phyloP scores from a whole-genome alignment of 495 filamentous ascomycete species.

The Penicillium waksmanii region DNA sequence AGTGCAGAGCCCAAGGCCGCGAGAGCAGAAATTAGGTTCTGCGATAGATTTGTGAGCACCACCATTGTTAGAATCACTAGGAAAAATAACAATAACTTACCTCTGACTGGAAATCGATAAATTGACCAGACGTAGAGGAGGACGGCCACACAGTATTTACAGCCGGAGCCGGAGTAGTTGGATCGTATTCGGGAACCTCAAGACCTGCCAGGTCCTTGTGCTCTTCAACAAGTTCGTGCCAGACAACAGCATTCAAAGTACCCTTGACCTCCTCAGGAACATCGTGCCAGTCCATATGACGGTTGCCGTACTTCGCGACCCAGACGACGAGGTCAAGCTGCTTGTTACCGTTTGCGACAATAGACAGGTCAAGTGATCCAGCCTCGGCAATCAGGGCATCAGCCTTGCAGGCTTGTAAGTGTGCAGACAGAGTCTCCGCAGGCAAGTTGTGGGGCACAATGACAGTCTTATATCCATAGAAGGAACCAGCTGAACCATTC shows the following conservation, averaged over 20 bases:
- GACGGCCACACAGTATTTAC: slow-evolving; percentile 63
- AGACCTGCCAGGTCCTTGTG: slow-evolving; percentile 46
- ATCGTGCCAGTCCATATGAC: slow-evolving; percentile 90
- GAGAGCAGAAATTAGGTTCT: slow-evolving; percentile 81
- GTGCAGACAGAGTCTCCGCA: slow-evolving; percentile 63
- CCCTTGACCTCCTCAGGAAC: slow-evolving; percentile 73
- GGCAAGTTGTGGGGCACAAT: slow-evolving; percentile 82
- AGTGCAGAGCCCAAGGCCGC: slow-evolving; percentile 75
- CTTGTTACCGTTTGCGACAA: slow-evolving; percentile 66
- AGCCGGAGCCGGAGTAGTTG: slow-evolving; percentile 55
- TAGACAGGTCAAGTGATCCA: slow-evolving; percentile 81
- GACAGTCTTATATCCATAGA: slow-evolving; percentile 79
- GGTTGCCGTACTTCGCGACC: slow-evolving; percentile 90
- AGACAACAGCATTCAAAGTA: slow-evolving; percentile 76
- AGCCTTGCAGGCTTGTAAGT: slow-evolving; percentile 69
- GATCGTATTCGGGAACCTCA: slow-evolving; percentile 56
- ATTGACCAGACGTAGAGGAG: slow-evolving; percentile 57
- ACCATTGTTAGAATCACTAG: neutral
- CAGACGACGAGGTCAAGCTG: slow-evolving; percentile 81
- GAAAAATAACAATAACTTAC: slow-evolving; percentile 34
- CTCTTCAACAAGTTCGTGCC: slow-evolving; percentile 82
- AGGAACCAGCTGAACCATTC: slow-evolving; percentile 64
- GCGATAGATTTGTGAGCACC: slow-evolving; percentile 12
- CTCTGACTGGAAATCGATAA: slow-evolving; percentile 74
- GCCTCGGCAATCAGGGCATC: slow-evolving; percentile 85